A percentile compares a stretch with the other conserved stretches of the same genome.
Evolutionary conservation across 192 early-diverging fungal genomes (phyloP).

Genomic region (Rhizophagus clarus): DNA sequence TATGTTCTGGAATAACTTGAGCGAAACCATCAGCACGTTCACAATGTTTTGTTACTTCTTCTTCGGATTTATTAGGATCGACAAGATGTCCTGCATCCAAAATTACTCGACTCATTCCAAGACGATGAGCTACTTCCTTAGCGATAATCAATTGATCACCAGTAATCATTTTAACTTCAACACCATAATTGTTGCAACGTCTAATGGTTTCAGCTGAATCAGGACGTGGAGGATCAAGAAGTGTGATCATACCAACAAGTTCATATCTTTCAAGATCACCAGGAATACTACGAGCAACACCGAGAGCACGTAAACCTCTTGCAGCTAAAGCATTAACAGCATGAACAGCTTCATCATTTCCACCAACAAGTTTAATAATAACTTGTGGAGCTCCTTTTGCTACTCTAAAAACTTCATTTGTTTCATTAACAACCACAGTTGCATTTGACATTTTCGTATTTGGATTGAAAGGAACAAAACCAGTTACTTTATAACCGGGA

Average conservation of each 20-base stretch:
- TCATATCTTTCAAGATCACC: constrained; percentile 68
- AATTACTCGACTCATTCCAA: constrained; percentile 92
- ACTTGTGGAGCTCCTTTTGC: constrained; percentile 97
- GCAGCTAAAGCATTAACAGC: constrained; percentile 85
- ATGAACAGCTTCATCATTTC: constrained; percentile 77
- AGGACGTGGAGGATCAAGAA: constrained; percentile 87
- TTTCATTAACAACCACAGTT: constrained; percentile 77
- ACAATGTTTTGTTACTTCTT: constrained; percentile 81
- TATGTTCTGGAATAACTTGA: constrained; percentile 98
- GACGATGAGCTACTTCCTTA: constrained; percentile 87
- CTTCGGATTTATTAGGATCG: constrained; percentile 75
- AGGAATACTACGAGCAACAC: constrained; percentile 81
- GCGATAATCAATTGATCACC: constrained; percentile 95
- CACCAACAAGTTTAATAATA: constrained; percentile 80
- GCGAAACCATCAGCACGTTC: constrained; percentile 93
- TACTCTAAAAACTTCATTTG: constrained; percentile 80
- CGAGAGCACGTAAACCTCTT: constrained; percentile 87
- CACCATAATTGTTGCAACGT: constrained; percentile 83
- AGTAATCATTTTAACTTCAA: constrained; percentile 96
- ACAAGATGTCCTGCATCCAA: constrained; percentile 86
- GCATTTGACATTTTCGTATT: constrained; percentile 90
- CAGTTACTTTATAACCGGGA: constrained; percentile 90
- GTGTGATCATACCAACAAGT: constrained; percentile 88
- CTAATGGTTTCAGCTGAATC: constrained; percentile 87
- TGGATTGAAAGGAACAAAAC: constrained; percentile 94